Evolutionary conservation across 2,329 filamentous ascomycete genomes (phyloP), one percentile per base, ranked within the genome.

Genomic region (Gnomoniopsis smithogilvyi): DNA sequence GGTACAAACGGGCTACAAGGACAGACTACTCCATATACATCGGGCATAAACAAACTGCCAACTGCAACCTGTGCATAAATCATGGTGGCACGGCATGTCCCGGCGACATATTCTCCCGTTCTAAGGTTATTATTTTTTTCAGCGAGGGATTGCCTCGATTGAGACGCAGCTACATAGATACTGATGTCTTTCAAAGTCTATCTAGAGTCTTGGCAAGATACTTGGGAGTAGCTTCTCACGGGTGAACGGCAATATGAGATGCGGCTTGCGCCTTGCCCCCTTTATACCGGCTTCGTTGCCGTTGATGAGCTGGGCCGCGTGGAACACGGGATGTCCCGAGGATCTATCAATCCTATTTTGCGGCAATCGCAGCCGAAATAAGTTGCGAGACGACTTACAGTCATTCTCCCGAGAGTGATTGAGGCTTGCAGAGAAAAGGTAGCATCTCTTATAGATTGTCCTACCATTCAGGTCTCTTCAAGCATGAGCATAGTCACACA

Each of bases 271-370:
- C 38, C 51, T 52, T 51, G 47, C 43, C 21, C n/a, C 15, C 41
- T n/a, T 14, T 24, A 43, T 61, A 48, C 59, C 59, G 52, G 21
- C 21, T 46, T 48, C 47, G 30, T 24, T 47, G 50, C 26, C 56
- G 19, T 49, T 43, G 46, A 48, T 3, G 6, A 17, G 3, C 10
- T 6, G 26, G n/a, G 24, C 19, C 24, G 26, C 56, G 58, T 50
- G 58, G 38, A 15, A 12, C 24, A 33, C n/a, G 15, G 14, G 24
- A 6, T 4, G 8, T 21, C 21, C 34, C 15, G 36, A 45, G 6
- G 12, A 47, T 34, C 14, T 17, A 45, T 34, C 12, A 34, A 51
- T 43, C 2, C 41, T 30, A 45, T 24, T 17, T 8, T 15, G 17
- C 34, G 51, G 51, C 38, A 53, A 24, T 46, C 33, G 36, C 19